Base-by-base conservation (phyloP, 148 eudicot genomes). In the Dianthus caryophyllus region DNA sequence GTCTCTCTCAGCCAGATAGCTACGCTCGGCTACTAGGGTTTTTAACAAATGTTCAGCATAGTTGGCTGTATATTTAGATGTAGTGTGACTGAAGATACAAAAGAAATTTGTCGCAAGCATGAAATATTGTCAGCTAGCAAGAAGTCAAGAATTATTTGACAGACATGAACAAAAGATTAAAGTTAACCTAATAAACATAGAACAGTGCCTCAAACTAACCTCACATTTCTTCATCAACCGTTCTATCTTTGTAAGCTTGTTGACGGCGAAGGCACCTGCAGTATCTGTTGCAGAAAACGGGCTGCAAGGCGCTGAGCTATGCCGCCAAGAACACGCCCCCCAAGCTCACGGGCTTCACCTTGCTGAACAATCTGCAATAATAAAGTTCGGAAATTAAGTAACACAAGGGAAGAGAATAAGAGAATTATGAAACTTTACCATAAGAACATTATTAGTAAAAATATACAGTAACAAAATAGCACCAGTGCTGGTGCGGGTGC, bases 231-330 rank as follows among this genome's bases (percentile, higher is more conserved):
- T 22, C 41, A 25, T 44, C 33, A 46, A 63, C 21, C 29, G 49
- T 30, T 25, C 66, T 63, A 63, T 63, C 66, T 63, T 69, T 69
- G 73, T 15, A 69, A 17, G 56, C 66, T 70, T 60, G 88, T 56
- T 50, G 67, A 75, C 27, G 81, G 24, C 1, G 77, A 71, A 61
- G 98, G 89, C 69, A 74, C 68, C 54, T 83, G 82, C 50, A 93
- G 94, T 73, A 89, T 84, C 80, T 93, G 98, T 78, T 89, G 95
- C 79, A 93, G 77, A 41, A 93, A 79, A 54, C 98, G 92, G 13
- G 98, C 98, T 20, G 98, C 97, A 54, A 94, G 80, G 26, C 98
- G 98, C 76, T 94, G 97, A 71, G 90, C 82, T 41, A 94, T 88
- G 65, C 98, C 88, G 75, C 90, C 87, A 70, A 94, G 65, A 64